Percentiles rank a stretch among this genome's conserved stretches.
Conservation (phyloP, 208 protist genomes). For the Trypanosoma rangeli region DNA sequence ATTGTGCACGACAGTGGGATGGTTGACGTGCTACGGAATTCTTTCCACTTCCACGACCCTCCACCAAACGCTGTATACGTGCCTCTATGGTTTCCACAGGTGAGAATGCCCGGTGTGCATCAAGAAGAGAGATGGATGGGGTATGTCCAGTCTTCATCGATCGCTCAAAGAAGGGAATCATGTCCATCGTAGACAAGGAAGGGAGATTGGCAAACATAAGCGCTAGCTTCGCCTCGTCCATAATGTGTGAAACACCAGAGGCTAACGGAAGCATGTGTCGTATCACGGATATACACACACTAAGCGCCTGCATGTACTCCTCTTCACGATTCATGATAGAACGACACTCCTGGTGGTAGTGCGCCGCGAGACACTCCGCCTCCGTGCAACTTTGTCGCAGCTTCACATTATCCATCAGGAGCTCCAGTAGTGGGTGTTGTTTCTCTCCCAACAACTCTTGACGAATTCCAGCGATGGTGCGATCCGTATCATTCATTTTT, state of each 20-base stretch:
- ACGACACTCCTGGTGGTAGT: slow-evolving; percentile 79
- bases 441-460: slow-evolving; percentile 54
- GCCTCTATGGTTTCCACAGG: slow-evolving; percentile 22
- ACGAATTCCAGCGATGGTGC: slow-evolving; percentile 43
- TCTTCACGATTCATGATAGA: slow-evolving; percentile 40
- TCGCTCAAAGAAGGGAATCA: slow-evolving; percentile 56
- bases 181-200: slow-evolving; percentile 47
- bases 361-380: slow-evolving; percentile 77
- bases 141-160: slow-evolving; percentile 31
- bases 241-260: slow-evolving; percentile 7
- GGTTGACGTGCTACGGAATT: neutral
- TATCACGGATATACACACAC: slow-evolving; percentile 48
- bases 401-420: slow-evolving; percentile 72
- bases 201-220: slow-evolving; percentile 69
- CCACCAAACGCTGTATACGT: slow-evolving; percentile 9
- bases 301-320: slow-evolving; percentile 74
- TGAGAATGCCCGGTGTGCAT: neutral
- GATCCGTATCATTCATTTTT: slow-evolving; percentile 55
- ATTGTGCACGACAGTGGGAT: neutral
- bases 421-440: slow-evolving; percentile 59
- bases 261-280: slow-evolving; percentile 40
- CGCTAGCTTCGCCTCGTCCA: slow-evolving; percentile 41
- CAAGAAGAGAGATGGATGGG: slow-evolving; percentile 9
- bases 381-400: slow-evolving; percentile 76
- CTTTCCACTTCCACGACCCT: neutral